A percentile compares a stretch with the other conserved stretches of the same genome.
Evolutionary conservation across 345 rosid genomes (phyloP).

Genomic region (Arabidopsis arenosa): DNA sequence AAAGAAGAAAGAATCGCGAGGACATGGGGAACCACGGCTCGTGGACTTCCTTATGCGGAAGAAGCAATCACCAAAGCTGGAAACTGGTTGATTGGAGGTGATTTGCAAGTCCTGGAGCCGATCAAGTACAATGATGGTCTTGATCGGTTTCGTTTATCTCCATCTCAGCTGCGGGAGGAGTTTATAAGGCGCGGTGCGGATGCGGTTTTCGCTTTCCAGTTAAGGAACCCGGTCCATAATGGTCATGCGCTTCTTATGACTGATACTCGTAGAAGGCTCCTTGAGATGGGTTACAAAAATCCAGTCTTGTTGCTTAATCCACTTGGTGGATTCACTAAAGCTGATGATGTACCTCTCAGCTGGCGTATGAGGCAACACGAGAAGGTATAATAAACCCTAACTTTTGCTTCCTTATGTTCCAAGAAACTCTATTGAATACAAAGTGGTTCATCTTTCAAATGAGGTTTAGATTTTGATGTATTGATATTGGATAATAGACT

Average conservation of each 20-base stretch:
- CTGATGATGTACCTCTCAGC: slow-evolving; percentile 95
- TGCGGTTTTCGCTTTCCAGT: slow-evolving; percentile 97
- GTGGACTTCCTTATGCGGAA: slow-evolving; percentile 86
- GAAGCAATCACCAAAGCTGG: slow-evolving; percentile 78
- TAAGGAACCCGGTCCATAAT: slow-evolving; percentile 94
- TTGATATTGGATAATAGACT: too few relatives aligned
- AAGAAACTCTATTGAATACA: slow-evolving; percentile 12
- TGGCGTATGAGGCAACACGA: slow-evolving; percentile 98
- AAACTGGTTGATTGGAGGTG: slow-evolving; percentile 95
- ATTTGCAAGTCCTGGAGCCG: slow-evolving; percentile 84
- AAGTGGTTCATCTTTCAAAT: background rate
- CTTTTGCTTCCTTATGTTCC: slow-evolving; percentile 14
- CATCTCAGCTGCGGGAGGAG: slow-evolving; percentile 79
- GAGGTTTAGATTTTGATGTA: background rate
- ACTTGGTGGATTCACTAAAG: slow-evolving; percentile 92
- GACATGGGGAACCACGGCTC: slow-evolving; percentile 93
- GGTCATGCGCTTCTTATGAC: slow-evolving; percentile 96
- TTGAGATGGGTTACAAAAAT: slow-evolving; percentile 91
- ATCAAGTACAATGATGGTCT: slow-evolving; percentile 88
- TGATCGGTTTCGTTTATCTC: slow-evolving; percentile 85
- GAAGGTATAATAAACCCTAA: slow-evolving; percentile 80
- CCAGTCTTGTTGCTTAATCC: slow-evolving; percentile 96
- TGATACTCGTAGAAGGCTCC: slow-evolving; percentile 86
- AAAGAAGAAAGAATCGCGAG: slow-evolving; percentile 95
- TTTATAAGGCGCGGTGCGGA: slow-evolving; percentile 83